Evolutionary conservation across 768 basidiomycete species (phyloP), one percentile per base, ranked within the genome.

Genomic region (Candolleomyces efflorescens): DNA sequence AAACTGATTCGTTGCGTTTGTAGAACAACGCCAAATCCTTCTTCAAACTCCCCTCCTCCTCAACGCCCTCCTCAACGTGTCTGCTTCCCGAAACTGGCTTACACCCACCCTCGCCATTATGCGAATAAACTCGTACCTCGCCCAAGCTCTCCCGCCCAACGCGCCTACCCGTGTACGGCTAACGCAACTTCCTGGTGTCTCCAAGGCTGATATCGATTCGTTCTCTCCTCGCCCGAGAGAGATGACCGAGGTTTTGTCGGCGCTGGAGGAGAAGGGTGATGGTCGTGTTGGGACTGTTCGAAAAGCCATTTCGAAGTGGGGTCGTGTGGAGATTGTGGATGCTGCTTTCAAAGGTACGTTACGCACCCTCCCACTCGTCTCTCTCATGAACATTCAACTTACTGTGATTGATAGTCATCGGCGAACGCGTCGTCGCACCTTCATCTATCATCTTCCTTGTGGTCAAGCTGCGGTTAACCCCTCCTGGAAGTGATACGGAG

Each of bases 41-140:
- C 79, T 92, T 1, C 85, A 86, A 64, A 82, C 83, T 0, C 92
- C 92, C 4, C 69, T 79, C 13, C 73, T 96, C 4, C 80, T 96
- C 26, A 89, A 81, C 48, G 91, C 94, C 0, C 76, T 98, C 23
- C 80, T 95, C 54, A 89, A 84, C 63, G 90, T 97, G 60, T 80
- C 89, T 0, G 80, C 90, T 18, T 82, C 94, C 0, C 92, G 94
- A 62, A 93, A 86, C 66, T 99, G 95, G 95, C 83, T 98, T 9
- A 66, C 81, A 4, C 88, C 93, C 1, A 86, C 92, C 0, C 75
- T 95, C 38, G 75, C 82, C 27, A 78, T 87, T 64, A 90, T 97
- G 83, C 87, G 87, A 39, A 73, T 99, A 24, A 89, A 95, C 62
- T 83, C 90, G 3, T 85, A 86, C 69, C 77, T 99, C 36, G 80